Evolutionary conservation across 257 asterid species (phyloP), one percentile per base, ranked within the genome.

Genomic region (Forsythia viridissima): DNA sequence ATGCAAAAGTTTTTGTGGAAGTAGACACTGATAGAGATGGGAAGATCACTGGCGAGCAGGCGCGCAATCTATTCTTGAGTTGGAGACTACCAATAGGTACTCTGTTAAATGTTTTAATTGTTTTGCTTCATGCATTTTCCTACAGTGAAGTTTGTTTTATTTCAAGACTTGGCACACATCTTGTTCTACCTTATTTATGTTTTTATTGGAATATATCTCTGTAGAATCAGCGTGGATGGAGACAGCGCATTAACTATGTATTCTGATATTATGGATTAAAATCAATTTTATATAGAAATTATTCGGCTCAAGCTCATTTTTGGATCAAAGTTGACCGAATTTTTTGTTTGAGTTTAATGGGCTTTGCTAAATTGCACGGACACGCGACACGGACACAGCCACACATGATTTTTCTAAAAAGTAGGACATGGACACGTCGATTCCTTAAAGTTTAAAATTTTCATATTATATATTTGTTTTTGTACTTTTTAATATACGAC

Each of bases 31-130:
- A 92, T 78, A 91, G 97, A 88, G 96, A 90, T 86, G 97, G 98
- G 71, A 95, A 87, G 85, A 93, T 95, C 70, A 84, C 92, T 63
- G 97, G 99, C 72, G 92, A 88, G 82, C 93, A 95, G 90, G 98
- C 98, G 36, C 97, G 97, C 37, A 89, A 91, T 88, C 87, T 95
- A 51, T 95, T 95, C 84, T 83, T 93, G 86, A 93, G 98, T 83
- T 95, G 99, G 99, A 90, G 91, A 83, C 87, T 95, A 71, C 99
- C 99, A 51, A 89, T 93, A 87, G 98, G 99, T 93, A 85, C n/a
- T 30, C 34, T 65, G 41, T 43, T 44, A 36, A 41, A 46, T 48
- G 39, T 72, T 10, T 42, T 37, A 73, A 66, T 61, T 66, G 80
- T 73, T 38, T 67, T 67, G 21, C 39, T 36, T 38, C 42, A 75